Conservation (phyloP, 2,329 filamentous ascomycete species). For the Metarhizium brunneum region DNA sequence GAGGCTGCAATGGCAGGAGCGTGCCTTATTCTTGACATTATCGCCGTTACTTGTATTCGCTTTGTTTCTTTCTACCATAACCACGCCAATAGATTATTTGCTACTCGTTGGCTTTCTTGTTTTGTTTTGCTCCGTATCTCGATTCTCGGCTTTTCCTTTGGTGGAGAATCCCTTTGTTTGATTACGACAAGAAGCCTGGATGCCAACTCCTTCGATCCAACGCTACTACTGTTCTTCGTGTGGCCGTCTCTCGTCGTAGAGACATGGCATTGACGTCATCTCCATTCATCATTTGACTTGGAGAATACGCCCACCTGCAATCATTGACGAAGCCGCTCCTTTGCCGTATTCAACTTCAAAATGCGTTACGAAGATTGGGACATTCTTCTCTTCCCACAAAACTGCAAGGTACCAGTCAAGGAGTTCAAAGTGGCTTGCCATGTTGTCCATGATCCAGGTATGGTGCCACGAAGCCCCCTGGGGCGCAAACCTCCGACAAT, state of each 20-base stretch:
- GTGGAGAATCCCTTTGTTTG: neutral
- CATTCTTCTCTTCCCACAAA: slow-evolving; percentile 64
- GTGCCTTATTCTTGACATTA: slow-evolving; percentile 1
- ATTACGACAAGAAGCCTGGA: neutral
- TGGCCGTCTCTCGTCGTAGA: neutral
- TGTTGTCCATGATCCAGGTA: slow-evolving; percentile 46
- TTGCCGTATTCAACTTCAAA: slow-evolving; percentile 14
- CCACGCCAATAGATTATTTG: neutral
- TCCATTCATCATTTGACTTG: neutral
- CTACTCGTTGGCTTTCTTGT: neutral
- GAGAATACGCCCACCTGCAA: neutral
- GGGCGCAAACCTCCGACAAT: neutral
- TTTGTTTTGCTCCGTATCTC: neutral
- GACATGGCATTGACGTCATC: neutral
- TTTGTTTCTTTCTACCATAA: neutral
- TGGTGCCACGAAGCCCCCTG: slow-evolving; percentile 5
- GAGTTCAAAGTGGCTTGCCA: slow-evolving; percentile 77
- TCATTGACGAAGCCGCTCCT: neutral
- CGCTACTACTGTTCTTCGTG: neutral
- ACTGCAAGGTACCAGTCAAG: slow-evolving; percentile 60
- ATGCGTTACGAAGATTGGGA: slow-evolving; percentile 90
- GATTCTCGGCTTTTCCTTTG: neutral
- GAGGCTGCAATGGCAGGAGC: slow-evolving; percentile 3
- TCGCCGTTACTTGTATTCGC: neutral
- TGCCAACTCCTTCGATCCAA: no score